phyloP scores from a whole-genome alignment of 2,329 filamentous ascomycete genomes.

The Periconia sp. region DNA sequence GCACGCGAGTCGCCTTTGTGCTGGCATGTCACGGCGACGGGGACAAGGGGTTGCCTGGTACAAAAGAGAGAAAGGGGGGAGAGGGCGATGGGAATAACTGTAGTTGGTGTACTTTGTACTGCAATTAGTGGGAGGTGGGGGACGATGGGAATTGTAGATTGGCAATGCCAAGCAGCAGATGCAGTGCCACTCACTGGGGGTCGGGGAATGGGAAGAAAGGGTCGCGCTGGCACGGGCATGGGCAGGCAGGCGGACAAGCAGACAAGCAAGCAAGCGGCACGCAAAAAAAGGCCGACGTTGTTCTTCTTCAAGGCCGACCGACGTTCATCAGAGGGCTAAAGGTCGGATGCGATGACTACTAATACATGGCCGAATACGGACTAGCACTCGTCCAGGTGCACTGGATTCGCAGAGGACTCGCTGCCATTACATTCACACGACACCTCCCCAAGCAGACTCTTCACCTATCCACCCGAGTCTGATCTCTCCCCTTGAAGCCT shows the following conservation, averaged over 20 bases:
- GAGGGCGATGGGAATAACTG: background rate
- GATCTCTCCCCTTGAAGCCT: background rate
- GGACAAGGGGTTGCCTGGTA: too few species aligned
- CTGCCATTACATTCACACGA: conserved; percentile 1
- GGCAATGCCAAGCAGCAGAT: too few species aligned
- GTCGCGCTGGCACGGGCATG: background rate
- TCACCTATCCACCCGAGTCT: background rate
- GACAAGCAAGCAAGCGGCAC: too few species aligned
- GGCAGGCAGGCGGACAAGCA: background rate
- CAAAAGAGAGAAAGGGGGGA: background rate
- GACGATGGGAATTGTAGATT: too few species aligned
- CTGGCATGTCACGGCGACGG: background rate
- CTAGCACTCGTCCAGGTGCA: conserved; percentile 28
- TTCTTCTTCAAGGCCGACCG: too few species aligned
- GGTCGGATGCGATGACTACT: background rate
- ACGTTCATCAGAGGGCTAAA: background rate
- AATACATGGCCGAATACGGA: background rate
- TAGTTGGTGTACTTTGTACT: too few species aligned
- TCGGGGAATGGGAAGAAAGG: too few species aligned
- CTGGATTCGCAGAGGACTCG: background rate
- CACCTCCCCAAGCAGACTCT: conserved; percentile 18
- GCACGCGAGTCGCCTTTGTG: background rate
- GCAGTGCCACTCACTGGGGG: too few species aligned
- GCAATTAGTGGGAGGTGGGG: too few species aligned
- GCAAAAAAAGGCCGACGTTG: background rate